phyloP scores from a whole-genome alignment of 1,284 basidiomycete species.

The Ceratobasidium sp. region DNA sequence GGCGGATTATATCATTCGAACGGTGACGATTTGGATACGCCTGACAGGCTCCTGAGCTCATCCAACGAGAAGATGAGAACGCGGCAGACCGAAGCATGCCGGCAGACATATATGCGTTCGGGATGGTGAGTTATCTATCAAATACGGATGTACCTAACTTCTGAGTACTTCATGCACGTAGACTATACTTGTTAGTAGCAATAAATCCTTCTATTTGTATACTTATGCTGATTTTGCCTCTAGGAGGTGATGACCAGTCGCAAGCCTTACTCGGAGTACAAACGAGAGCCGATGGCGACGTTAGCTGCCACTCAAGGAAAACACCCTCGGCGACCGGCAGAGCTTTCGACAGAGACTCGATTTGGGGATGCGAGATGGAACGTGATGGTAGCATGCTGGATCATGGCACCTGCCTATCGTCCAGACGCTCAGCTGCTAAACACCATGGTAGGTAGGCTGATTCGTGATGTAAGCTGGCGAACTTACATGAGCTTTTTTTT shows the following conservation, averaged over 20 bases:
- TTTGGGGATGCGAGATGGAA: neutral
- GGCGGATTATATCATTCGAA: neutral
- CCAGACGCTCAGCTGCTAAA: neutral
- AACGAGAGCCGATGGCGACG: neutral
- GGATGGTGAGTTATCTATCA: neutral
- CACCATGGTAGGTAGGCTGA: too few relatives aligned
- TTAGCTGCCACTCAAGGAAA: neutral
- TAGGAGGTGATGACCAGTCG: neutral
- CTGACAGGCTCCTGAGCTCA: neutral
- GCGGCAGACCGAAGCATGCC: neutral
- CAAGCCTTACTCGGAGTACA: neutral
- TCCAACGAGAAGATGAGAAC: neutral
- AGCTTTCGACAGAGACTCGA: neutral
- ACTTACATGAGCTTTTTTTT: too few relatives aligned
- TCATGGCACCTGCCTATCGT: neutral
- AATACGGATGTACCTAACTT: neutral
- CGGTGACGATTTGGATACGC: too few relatives aligned
- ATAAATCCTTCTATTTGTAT: neutral
- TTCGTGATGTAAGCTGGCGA: too few relatives aligned
- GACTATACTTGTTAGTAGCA: neutral
- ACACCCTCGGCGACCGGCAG: neutral
- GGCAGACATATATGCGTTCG: constrained; percentile 19
- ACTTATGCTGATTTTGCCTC: neutral
- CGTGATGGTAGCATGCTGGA: neutral
- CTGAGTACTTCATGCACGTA: neutral